phyloP scores from a whole-genome alignment of 2,329 filamentous ascomycete species.

The Macroventuria anomochaeta region DNA sequence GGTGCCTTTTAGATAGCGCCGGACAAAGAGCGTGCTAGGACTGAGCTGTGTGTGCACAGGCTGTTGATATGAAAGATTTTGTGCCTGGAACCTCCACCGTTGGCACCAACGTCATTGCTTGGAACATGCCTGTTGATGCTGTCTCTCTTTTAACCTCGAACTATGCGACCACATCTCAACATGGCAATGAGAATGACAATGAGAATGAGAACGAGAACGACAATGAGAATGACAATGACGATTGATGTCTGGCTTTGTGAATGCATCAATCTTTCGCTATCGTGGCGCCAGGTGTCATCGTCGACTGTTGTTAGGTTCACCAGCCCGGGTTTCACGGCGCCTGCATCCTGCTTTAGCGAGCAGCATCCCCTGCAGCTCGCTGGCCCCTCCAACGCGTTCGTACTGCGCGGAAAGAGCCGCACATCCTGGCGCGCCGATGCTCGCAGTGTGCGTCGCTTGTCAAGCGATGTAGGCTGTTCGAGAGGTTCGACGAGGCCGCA shows the following conservation, averaged over 20 bases:
- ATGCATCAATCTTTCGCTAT: neutral
- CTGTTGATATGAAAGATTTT: slow-evolving; percentile 19
- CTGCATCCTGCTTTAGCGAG: slow-evolving; percentile 7
- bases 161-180: neutral
- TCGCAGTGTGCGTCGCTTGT: neutral
- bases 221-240: neutral
- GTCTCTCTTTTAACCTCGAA: neutral
- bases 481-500: neutral
- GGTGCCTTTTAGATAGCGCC: slow-evolving; percentile 9
- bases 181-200: neutral
- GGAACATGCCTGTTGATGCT: neutral
- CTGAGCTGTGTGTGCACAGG: slow-evolving; percentile 14
- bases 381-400: slow-evolving; percentile 15
- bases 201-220: neutral
- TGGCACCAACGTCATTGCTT: slow-evolving; percentile 12
- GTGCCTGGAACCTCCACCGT: slow-evolving; percentile 8
- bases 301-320: neutral
- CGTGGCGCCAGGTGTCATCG: slow-evolving; percentile 14
- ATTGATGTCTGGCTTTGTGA: neutral
- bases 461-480: neutral
- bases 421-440: neutral
- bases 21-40: slow-evolving; percentile 14
- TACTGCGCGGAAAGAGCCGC: neutral
- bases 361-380: neutral
- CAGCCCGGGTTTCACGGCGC: neutral